These are phyloP conservation scores for Fusarium brevicatenulatum DNA, from an alignment of 2,329 filamentous ascomycete species.

Conservation along the genomic window DNA sequence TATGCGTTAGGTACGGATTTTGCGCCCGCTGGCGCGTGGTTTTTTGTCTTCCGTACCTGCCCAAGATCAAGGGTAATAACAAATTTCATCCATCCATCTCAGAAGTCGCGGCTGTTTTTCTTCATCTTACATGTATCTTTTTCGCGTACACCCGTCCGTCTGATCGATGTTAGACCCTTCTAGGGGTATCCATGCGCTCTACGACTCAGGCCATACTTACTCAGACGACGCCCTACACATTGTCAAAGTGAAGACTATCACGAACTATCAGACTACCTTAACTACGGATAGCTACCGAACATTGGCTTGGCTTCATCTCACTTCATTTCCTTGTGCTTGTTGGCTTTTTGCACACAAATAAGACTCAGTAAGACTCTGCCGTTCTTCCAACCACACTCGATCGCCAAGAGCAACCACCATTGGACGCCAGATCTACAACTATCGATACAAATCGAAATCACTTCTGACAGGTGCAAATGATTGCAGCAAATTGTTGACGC, in stretches of 20 bases:
- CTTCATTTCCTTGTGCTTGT: not conserved
- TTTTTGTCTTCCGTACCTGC: constrained; percentile 22
- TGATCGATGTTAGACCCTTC: constrained; percentile 5
- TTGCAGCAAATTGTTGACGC: constrained; percentile 8
- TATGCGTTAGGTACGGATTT: constrained; percentile 23
- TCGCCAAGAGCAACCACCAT: not conserved
- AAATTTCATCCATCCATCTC: constrained; percentile 17
- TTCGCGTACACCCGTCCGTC: constrained; percentile 30
- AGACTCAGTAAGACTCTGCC: not conserved
- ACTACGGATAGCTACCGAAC: not conserved
- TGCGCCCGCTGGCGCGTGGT: constrained; percentile 32
- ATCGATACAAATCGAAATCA: constrained; percentile 8
- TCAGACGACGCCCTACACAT: not conserved
- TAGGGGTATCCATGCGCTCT: constrained; percentile 15
- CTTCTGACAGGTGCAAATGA: constrained; percentile 27
- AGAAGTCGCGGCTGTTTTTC: constrained; percentile 26
- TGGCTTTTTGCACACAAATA: not conserved
- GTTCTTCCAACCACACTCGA: not conserved
- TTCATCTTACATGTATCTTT: constrained; percentile 15
- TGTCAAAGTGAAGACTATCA: not conserved
- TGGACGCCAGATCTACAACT: constrained; percentile 12
- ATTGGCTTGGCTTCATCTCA: not conserved
- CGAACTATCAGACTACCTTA: not conserved
- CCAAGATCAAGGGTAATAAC: constrained; percentile 13
- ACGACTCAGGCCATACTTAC: constrained; percentile 24